These are phyloP conservation scores for Fragilariopsis cylindrus DNA, from an alignment of 108 stramenopile species.

Conservation along the genomic window DNA sequence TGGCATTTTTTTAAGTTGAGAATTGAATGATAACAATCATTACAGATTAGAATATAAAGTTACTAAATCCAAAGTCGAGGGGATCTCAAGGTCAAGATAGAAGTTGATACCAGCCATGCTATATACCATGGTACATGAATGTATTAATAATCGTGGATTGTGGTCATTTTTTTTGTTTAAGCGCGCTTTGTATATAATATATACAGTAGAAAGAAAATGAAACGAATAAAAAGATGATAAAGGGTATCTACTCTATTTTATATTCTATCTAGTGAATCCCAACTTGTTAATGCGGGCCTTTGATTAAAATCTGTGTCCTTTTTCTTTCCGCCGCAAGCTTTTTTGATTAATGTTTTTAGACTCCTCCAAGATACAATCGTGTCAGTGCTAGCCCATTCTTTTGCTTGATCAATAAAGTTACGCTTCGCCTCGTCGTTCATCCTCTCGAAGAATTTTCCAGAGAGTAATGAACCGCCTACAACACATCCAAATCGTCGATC, in stretches of 20 bases:
- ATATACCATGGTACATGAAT: too few relatives aligned
- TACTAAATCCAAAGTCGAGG: too few relatives aligned
- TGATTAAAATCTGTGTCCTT: slow-evolving; percentile 80
- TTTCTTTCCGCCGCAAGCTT: slow-evolving; percentile 86
- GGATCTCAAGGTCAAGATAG: too few relatives aligned
- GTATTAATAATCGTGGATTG: too few relatives aligned
- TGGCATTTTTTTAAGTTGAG: too few relatives aligned
- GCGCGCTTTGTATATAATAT: too few relatives aligned
- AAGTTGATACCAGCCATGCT: too few relatives aligned
- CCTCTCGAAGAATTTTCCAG: slow-evolving; percentile 63
- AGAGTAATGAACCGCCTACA: slow-evolving; percentile 48
- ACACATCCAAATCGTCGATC: slow-evolving; percentile 42
- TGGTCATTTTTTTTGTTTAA: too few relatives aligned
- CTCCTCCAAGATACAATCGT: slow-evolving; percentile 60
- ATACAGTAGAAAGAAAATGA: too few relatives aligned
- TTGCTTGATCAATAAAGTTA: slow-evolving; percentile 51
- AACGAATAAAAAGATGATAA: too few relatives aligned
- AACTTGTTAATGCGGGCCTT: slow-evolving; percentile 70
- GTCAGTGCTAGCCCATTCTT: slow-evolving; percentile 45
- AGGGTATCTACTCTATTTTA: slow-evolving; percentile 18
- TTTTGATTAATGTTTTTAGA: slow-evolving; percentile 68
- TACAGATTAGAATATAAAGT: too few relatives aligned
- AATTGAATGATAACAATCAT: too few relatives aligned
- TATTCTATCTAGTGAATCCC: slow-evolving; percentile 69
- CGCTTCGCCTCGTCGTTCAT: slow-evolving; percentile 51